Base-by-base conservation (phyloP, 495 filamentous ascomycete genomes). In the Daldinia bambusicola region DNA sequence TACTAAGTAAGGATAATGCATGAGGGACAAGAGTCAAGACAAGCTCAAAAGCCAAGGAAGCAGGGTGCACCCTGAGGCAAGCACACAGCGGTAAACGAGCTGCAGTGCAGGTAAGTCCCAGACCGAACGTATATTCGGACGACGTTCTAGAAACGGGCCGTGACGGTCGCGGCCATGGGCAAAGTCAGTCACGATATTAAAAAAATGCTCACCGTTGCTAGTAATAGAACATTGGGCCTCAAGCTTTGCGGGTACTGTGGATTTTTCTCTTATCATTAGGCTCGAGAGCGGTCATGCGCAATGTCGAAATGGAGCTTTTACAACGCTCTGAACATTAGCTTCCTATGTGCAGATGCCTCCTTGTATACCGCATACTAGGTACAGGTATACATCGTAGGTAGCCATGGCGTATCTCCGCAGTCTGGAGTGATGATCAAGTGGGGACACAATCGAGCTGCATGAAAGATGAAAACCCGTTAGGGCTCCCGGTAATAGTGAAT, bases 401-500 rank as follows among this genome's bases (percentile, higher is more conserved):
- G 57, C 63, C 64, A 6, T 36, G 34, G 34, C 57, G 51, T 55
- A 68, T 45, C 65, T 66, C 66, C 65, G 70, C 51, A 73, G 30
- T 69, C 65, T 66, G 66, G 56, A 69, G 66, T 59, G 55, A 66
- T 61, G 40, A 26, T 32, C 31, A n/a, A n/a, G 66, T 59, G 70
- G 57, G 34, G 60, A 61, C 4, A 16, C 7, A 7, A 53, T 18
- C 0, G 2, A 16, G 16, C 52, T 63, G 66, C 70, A 73, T 73
- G 70, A 69, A 73, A 73, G 66, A 69, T 30, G 66, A 30, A 73
- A 66, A 61, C 51, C 36, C 26, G 55, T 58, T 58, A 41, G 56
- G 63, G 56, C 58, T 61, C 70, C 70, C 57, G 36, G 70, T 38
- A 58, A 66, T 31, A 55, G 56, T 63, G 53, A 72, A 68, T 72